phyloP scores from a whole-genome alignment of 108 stramenopile genomes.

The Pseudonitzschia pungens region DNA sequence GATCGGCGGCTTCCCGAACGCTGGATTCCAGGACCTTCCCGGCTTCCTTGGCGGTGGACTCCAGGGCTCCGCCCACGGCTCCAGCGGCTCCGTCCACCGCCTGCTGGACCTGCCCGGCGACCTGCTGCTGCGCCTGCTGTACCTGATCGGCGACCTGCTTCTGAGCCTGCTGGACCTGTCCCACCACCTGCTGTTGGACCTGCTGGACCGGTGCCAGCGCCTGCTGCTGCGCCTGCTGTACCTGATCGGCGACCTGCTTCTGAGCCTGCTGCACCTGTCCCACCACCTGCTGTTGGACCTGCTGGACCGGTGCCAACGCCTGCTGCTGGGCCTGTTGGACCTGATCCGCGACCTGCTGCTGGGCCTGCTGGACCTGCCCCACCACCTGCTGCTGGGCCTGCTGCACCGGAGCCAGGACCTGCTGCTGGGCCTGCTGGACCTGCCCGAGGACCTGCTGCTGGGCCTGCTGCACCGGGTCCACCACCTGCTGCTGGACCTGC shows the following conservation, averaged over 20 bases:
- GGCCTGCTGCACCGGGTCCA: neutral
- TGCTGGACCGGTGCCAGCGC: neutral
- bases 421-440: neutral
- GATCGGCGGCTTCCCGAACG: neutral
- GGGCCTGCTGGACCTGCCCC: neutral
- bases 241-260: neutral
- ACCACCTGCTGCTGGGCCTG: neutral
- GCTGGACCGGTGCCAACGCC: neutral
- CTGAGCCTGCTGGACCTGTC: neutral
- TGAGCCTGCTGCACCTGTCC: neutral
- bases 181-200: neutral
- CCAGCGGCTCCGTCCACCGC: neutral
- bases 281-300: neutral
- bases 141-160: neutral
- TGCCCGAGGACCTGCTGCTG: neutral
- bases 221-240: neutral
- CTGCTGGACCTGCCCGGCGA: neutral
- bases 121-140: neutral
- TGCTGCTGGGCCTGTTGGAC: neutral
- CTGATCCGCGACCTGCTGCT: neutral
- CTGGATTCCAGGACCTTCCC: neutral
- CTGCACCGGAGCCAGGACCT: neutral
- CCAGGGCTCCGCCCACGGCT: constrained; percentile 1
- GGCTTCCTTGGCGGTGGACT: constrained; percentile 1
- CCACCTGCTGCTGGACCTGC: neutral